Conservation (phyloP, 78 protist genomes). For the Dictyostelium capitatum region DNA sequence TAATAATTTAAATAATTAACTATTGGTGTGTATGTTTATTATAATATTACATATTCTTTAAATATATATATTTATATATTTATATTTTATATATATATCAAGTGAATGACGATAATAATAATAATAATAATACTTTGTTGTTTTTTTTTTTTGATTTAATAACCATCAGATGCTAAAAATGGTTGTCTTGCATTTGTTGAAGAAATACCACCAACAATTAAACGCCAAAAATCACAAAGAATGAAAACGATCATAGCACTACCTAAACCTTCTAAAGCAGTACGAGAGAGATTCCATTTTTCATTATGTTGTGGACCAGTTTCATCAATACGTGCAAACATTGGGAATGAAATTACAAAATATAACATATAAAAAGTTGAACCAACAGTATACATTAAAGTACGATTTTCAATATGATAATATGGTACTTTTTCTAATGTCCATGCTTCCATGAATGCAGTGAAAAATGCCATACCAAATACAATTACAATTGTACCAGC, state of each 20-base stretch:
- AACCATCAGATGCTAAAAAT: too few species aligned
- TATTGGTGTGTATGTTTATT: too few species aligned
- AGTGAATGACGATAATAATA: too few species aligned
- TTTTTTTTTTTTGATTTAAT: too few species aligned
- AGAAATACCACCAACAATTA: slow-evolving; percentile 25
- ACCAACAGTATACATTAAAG: slow-evolving; percentile 75
- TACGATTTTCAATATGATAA: slow-evolving; percentile 80
- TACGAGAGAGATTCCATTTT: slow-evolving; percentile 59
- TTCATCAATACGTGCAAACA: slow-evolving; percentile 83
- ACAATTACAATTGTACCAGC: slow-evolving; percentile 46
- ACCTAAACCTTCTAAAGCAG: slow-evolving; percentile 70
- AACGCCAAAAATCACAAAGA: slow-evolving; percentile 79
- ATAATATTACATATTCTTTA: too few species aligned
- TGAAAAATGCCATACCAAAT: slow-evolving; percentile 73
- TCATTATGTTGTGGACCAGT: slow-evolving; percentile 37
- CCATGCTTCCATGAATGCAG: slow-evolving; percentile 89
- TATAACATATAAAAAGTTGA: slow-evolving; percentile 85
- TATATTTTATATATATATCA: too few species aligned
- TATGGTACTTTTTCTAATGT: slow-evolving; percentile 85
- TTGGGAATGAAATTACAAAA: slow-evolving; percentile 88
- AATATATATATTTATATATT: too few species aligned
- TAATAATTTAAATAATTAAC: too few species aligned
- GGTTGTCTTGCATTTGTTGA: too few species aligned
- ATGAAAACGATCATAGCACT: slow-evolving; percentile 84
- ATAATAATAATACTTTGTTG: too few species aligned